Conservation (phyloP, 1,139 yeast genomes). For the Debaryomycetaceae sp. region DNA sequence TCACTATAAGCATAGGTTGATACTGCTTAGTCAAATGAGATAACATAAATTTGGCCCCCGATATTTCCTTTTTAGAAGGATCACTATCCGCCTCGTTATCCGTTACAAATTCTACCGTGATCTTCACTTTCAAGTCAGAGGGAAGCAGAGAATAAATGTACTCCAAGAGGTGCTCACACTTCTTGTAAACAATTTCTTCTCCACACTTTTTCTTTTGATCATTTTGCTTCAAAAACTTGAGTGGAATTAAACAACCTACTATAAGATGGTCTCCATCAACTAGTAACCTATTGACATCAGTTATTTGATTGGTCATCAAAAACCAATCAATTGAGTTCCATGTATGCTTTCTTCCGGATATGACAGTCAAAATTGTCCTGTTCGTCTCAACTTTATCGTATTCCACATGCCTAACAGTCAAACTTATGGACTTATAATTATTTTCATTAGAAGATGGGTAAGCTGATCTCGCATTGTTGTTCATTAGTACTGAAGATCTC, state of each 20-base stretch:
- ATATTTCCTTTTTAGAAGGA: slow-evolving; percentile 2
- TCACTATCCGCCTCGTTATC: slow-evolving; percentile 16
- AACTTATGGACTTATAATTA: slow-evolving; percentile 39
- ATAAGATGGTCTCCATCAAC: slow-evolving; percentile 40
- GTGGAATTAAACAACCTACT: slow-evolving; percentile 38
- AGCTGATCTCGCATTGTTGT: slow-evolving; percentile 7
- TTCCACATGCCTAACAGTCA: slow-evolving; percentile 36
- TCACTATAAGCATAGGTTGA: slow-evolving; percentile 38
- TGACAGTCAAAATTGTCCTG: slow-evolving; percentile 35
- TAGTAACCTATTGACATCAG: slow-evolving; percentile 19
- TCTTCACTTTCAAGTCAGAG: slow-evolving; percentile 34
- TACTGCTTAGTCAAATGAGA: slow-evolving; percentile 37
- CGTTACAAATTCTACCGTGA: slow-evolving; percentile 54
- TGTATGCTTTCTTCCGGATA: slow-evolving; percentile 44
- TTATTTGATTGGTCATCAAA: slow-evolving; percentile 11
- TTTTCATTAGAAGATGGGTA: slow-evolving; percentile 39
- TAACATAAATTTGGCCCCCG: slow-evolving; percentile 36
- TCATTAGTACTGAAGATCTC: slow-evolving; percentile 8
- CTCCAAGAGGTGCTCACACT: slow-evolving; percentile 38
- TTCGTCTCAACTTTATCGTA: slow-evolving; percentile 19
- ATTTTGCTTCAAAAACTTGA: slow-evolving; percentile 19
- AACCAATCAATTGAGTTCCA: slow-evolving; percentile 46
- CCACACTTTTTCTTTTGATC: slow-evolving; percentile 11
- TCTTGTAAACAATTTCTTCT: slow-evolving; percentile 32
- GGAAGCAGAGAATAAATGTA: slow-evolving; percentile 34